phyloP scores from a whole-genome alignment of 1,139 yeast species.

The Suhomyces atakaporum region DNA sequence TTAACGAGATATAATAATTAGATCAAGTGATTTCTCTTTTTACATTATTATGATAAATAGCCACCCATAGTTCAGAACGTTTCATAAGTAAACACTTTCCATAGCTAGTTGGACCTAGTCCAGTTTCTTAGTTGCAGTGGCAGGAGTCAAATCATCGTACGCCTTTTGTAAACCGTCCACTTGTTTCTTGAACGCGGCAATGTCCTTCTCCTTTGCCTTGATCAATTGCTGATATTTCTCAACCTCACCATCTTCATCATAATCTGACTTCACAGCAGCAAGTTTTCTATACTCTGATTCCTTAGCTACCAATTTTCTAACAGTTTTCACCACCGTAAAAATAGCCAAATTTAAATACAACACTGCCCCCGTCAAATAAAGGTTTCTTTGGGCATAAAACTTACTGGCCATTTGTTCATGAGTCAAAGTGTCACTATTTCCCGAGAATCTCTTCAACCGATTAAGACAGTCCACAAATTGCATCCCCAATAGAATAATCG shows the following conservation, averaged over 20 bases:
- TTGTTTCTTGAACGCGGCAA: conserved; percentile 54
- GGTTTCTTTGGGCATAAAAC: conserved; percentile 70
- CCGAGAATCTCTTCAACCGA: conserved; percentile 39
- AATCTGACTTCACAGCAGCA: conserved; percentile 18
- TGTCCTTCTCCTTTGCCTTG: conserved; percentile 48
- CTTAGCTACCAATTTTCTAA: conserved; percentile 60
- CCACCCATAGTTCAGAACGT: too few species aligned
- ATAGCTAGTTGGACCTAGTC: conserved; percentile 4
- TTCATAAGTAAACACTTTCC: too few species aligned
- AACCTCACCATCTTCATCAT: conserved; percentile 30
- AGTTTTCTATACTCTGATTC: conserved; percentile 45
- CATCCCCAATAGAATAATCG: conserved; percentile 47
- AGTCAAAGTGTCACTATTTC: conserved; percentile 27
- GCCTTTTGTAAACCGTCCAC: conserved; percentile 53
- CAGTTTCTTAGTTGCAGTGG: conserved; percentile 7
- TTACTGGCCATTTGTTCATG: conserved; percentile 52
- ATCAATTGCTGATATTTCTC: conserved; percentile 46
- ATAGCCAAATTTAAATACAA: conserved; percentile 61
- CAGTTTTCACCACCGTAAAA: conserved; percentile 55
- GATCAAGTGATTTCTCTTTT: too few species aligned
- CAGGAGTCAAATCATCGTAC: conserved; percentile 46
- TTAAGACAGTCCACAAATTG: conserved; percentile 63
- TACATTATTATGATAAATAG: too few species aligned
- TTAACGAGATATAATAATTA: too few species aligned
- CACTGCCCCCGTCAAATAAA: conserved; percentile 71